Base-by-base conservation (phyloP, 2,329 filamentous ascomycete species). In the Fusarium camptoceras region DNA sequence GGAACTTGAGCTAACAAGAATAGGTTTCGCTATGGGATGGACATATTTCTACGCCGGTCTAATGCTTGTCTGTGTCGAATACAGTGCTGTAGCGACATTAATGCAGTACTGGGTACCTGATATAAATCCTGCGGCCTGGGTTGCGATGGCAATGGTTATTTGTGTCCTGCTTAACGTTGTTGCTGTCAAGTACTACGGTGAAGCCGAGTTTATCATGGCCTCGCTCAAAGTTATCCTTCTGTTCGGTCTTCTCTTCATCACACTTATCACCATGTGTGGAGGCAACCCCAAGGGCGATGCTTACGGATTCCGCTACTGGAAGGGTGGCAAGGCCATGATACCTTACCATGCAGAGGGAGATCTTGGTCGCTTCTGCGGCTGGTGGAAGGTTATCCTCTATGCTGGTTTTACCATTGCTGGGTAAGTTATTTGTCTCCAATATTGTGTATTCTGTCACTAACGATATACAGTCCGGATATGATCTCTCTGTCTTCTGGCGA, bases 261-360 rank as follows among this genome's bases (percentile, higher is more conserved):
- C 90, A 6, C 88, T 92, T 76, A 83, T 92, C 75, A 87, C 86
- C 64, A 92, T 92, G 89, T 79, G 90, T 18, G 90, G 90, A 20
- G 90, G 88, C 12, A 92, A 92, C 72, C 91, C 90, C 2, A 76
- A 85, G 10, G 79, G 84, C 24, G 88, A 91, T 70, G 81, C 86
- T n/a, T 89, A 88, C 71, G 89, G 89, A n/a, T 91, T 91, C 76
- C 83, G 88, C 25, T 84, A 86, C 76, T 89, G 87, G 81, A 74
- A 73, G n/a, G 64, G 66, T 5, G 78, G 76, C 27, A 75, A 75
- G 55, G 73, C 75, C 28, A 79, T 82, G 75, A 74, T 76, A 34
- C 62, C 73, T 27, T 81, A 81, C 53, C 76, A 80, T 41, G 68
- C 73, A 6, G 67, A 69, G 6, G 90, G 89, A 5, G 78, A 83